Base-by-base conservation (phyloP, 2,329 filamentous ascomycete species). In the Diplodia corticola region DNA sequence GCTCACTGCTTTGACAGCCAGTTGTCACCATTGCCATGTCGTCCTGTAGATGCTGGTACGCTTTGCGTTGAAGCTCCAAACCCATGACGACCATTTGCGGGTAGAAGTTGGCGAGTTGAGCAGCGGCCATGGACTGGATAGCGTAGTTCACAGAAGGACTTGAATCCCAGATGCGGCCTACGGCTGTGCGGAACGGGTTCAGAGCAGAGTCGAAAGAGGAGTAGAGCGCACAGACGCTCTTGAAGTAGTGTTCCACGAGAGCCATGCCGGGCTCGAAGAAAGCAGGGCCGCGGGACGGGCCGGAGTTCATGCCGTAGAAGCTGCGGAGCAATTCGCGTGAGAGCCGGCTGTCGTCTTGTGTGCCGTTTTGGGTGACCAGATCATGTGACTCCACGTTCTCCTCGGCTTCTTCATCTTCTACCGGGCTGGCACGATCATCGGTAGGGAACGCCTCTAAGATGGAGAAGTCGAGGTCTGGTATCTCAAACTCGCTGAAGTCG, bases 101-200 rank as follows among this genome's bases (percentile, higher is more conserved):
- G 65, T 85, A 86, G 64, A 85, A 79, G 71, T 87, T 85, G 0
- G 85, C 83, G 0, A 88, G 76, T 22, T 86, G 86, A 3, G 86
- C 86, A 9, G 86, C 85, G 1, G 86, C 85, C 86, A 88, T 89
- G 69, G 86, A 88, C 69, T 88, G 86, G 53, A 88, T 86, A 1
- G 85, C 85, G 54, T 84, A 86, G 70, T 84, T 86, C 60, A 88
- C 85, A 0, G 85, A 84, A 20, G 83, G 78, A 0, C 85, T 87
- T n/a, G 82, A 82, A 48, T 84, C 80, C 81, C 85, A 88, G 2
- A 87, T 78, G 24, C 83, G 82, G 4, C 81, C 82, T 13, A 88
- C 84, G 0, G 85, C 85, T 1, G 83, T 84, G 44, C 86, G 79
- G 69, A 88, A 88, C 0, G 86, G 85, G 69, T 89, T 89, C 69